Base-by-base conservation (phyloP, 2,329 filamentous ascomycete species). In the Apiospora arundinis region DNA sequence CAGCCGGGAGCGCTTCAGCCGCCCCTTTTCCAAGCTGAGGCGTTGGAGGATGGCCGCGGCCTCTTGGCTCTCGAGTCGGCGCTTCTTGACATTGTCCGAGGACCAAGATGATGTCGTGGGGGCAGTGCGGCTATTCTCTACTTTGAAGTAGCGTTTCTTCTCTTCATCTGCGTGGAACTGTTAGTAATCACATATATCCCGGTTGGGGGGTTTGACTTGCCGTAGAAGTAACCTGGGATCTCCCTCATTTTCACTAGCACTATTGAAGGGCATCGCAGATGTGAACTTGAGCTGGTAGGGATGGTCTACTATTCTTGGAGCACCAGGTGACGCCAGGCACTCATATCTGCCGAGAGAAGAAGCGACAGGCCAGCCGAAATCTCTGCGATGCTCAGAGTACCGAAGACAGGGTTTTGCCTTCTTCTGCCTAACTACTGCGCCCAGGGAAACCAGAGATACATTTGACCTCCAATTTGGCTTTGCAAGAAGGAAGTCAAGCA, bases 141-240 rank as follows among this genome's bases (percentile, higher is more conserved):
- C 87, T 75, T 89, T 91, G 80, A 93, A 93, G 77, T 93, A 93
- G 74, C 89, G 91, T 48, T 86, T 86, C 79, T 89, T 92, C 60
- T 85, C 85, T 18, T 80, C 69, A 72, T 91, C 89, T 90, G 69
- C 9, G 44, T 14, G 46, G 12, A 32, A 23, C 6, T 14, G 56
- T 63, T 63, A 46, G 67, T 12, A 0, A 48, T 18, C 48, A 69
- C 46, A 25, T 44, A 70, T 52, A 14, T n/a, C 25, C 16, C 28
- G 52, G 52, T 11, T 18, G 28, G 37, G 16, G 32, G 32, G 9
- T 11, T 25, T 69, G 28, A 73, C 70, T 70, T 72, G 89, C 88
- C 87, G 76, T 83, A 90, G 74, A 88, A 90, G 73, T 85, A 88
- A 1, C 88, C 88, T 0, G 87, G 87, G 63, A 90, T 85, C 18